Percentiles rank a stretch among this genome's conserved stretches.
Conservation (phyloP, 139 green algal species). For the Limnomonas spitsbergensis region DNA sequence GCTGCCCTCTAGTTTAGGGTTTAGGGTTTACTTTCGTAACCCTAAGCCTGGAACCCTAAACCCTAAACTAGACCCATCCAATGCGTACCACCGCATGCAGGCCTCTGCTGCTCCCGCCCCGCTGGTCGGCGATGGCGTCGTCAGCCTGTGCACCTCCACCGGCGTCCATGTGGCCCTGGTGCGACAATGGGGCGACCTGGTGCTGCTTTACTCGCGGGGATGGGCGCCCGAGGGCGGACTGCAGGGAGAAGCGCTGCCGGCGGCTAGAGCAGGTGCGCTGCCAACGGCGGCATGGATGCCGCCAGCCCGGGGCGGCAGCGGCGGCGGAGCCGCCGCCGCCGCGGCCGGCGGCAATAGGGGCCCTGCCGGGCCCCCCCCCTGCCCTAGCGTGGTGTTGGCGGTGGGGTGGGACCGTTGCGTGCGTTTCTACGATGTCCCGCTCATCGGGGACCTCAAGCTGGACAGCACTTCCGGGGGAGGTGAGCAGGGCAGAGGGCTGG, state of each 20-base stretch:
- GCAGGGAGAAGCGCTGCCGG: background rate
- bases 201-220: slow-evolving; percentile 30
- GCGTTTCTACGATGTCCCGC: slow-evolving; percentile 44
- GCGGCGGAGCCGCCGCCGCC: background rate
- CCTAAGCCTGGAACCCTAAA: too few species aligned
- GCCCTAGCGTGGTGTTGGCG: slow-evolving; percentile 1
- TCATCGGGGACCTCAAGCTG: slow-evolving; percentile 44
- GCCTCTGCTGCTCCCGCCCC: background rate
- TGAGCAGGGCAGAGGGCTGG: too few species aligned
- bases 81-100: background rate
- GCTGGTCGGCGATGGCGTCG: slow-evolving; percentile 47
- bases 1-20: too few species aligned
- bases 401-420: slow-evolving; percentile 24
- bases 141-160: slow-evolving; percentile 27
- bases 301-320: background rate
- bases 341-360: background rate
- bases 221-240: background rate
- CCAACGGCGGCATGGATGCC: background rate
- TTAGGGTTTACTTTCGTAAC: too few species aligned
- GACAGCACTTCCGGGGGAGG: background rate
- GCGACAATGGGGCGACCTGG: slow-evolving; percentile 34
- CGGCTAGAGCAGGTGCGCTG: background rate
- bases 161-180: slow-evolving; percentile 44
- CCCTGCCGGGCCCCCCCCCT: background rate
- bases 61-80: too few species aligned